These are phyloP conservation scores for Deinandra increscens DNA, from an alignment of 129 eudicot species.

Conservation along the genomic window DNA sequence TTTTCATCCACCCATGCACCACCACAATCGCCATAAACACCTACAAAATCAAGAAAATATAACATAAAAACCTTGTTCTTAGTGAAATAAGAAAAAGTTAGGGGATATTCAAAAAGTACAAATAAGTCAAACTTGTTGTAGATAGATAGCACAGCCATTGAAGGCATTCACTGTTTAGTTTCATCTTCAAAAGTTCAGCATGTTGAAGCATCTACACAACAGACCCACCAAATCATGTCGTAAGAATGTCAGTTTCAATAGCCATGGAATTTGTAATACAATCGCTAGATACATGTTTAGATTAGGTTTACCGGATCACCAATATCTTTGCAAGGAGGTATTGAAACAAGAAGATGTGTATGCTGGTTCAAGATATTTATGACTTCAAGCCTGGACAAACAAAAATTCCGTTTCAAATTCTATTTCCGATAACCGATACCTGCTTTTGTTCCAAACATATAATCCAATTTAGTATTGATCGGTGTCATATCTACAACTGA, in stretches of 20 bases:
- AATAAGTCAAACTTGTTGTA: slow-evolving; percentile 55
- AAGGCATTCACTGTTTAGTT: slow-evolving; percentile 48
- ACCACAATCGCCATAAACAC: slow-evolving; percentile 81
- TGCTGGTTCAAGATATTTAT: slow-evolving; percentile 48
- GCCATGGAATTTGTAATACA: neutral
- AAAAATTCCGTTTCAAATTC: slow-evolving; percentile 9
- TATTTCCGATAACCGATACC: neutral
- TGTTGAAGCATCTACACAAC: slow-evolving; percentile 63
- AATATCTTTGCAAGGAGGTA: slow-evolving; percentile 59
- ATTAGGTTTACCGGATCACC: slow-evolving; percentile 76
- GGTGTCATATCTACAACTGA: too few species aligned
- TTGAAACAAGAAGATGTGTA: slow-evolving; percentile 70
- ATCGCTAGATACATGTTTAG: neutral
- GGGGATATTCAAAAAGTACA: neutral
- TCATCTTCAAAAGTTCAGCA: slow-evolving; percentile 41
- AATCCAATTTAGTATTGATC: neutral
- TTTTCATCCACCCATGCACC: slow-evolving; percentile 95
- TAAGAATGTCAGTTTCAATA: slow-evolving; percentile 3
- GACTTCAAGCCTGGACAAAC: slow-evolving; percentile 55
- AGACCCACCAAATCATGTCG: slow-evolving; percentile 5
- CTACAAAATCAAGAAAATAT: slow-evolving; percentile 32
- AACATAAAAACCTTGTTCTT: neutral
- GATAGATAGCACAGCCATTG: slow-evolving; percentile 86
- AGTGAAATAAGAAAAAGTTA: neutral
- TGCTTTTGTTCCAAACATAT: neutral